Evolutionary conservation across 805 yeast species (phyloP), one percentile per base, ranked within the genome.

Genomic region (Debaryomyces hansenii): DNA sequence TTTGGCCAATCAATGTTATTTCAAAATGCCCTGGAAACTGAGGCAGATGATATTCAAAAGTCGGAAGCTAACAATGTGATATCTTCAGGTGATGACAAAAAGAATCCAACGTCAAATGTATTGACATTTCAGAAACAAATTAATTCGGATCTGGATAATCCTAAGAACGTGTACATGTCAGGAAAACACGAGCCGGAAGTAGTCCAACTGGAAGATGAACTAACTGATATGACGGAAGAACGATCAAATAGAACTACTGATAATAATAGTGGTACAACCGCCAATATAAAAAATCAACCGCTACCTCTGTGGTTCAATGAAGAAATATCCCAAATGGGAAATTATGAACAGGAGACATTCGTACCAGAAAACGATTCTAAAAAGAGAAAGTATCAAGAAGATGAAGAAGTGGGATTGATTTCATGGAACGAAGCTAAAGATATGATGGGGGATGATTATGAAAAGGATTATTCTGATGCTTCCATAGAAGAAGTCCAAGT

Each of bases 401-500:
- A 74, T 40, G 80, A 77, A 46, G 64, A 66, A 37, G 76, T 72
- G 1, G 84, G 84, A 0, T 57, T 82, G 41, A 68, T 80, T 4
- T 65, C 83, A 0, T 80, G 80, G 77, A 60, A 62, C 36, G 83
- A 78, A 46, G 77, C 79, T 1, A 68, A 67, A 43, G 70, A 60
- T 12, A 47, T 57, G 32, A 42, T 63, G 5, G 60, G 54, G 12
- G 41, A 44, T 10, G 52, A 50, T n/a, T 42, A 51, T 11, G 60
- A 51, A 11, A 47, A 35, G 8, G 40, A 48, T 24, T 24, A 9
- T 6, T 15, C 32, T 10, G 51, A 39, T 11, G 16, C 3, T 20
- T 18, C 40, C 4, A 6, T 37, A 8, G 34, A 31, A 31, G 34
- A 31, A 14, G 14, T 31, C 4, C 34, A 31, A 31, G 3, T 24